These are phyloP conservation scores for Davidsoniella virescens DNA, from an alignment of 2,329 filamentous ascomycete genomes.

Conservation along the genomic window DNA sequence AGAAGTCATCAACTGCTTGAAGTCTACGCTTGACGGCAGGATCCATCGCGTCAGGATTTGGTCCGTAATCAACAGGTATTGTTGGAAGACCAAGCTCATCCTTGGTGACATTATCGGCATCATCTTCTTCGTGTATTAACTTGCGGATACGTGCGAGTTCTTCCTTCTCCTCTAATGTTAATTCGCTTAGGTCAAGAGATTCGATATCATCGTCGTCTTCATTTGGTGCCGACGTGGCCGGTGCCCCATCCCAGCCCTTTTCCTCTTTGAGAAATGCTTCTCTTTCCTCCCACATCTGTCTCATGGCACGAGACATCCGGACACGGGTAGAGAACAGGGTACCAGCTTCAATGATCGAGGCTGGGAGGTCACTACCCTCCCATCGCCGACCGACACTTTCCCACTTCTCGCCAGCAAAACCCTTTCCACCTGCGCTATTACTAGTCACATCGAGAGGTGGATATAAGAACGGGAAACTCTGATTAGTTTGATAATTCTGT, in stretches of 20 bases:
- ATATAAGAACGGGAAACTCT: slow-evolving; percentile 96
- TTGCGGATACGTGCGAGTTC: slow-evolving; percentile 27
- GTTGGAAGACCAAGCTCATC: slow-evolving; percentile 15
- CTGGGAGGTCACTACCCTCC: slow-evolving; percentile 87
- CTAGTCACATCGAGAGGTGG: slow-evolving; percentile 79
- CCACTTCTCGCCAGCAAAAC: slow-evolving; percentile 64
- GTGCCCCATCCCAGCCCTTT: slow-evolving; percentile 59
- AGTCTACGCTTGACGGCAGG: slow-evolving; percentile 48
- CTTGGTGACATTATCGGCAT: slow-evolving; percentile 16
- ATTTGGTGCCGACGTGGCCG: slow-evolving; percentile 12
- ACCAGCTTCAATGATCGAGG: slow-evolving; percentile 88
- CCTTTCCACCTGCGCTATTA: slow-evolving; percentile 82
- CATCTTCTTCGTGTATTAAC: slow-evolving; percentile 22
- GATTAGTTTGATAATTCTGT: slow-evolving; percentile 98
- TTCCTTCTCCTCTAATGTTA: slow-evolving; percentile 26
- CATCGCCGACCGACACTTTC: slow-evolving; percentile 66
- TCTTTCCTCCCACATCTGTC: slow-evolving; percentile 87
- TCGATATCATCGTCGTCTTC: slow-evolving; percentile 27
- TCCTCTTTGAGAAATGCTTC: slow-evolving; percentile 86
- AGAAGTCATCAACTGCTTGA: slow-evolving; percentile 63
- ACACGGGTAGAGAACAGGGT: slow-evolving; percentile 81
- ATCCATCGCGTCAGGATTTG: slow-evolving; percentile 29
- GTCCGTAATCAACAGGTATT: slow-evolving; percentile 26
- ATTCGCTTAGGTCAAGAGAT: slow-evolving; percentile 30
- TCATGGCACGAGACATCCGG: slow-evolving; percentile 77